phyloP scores from a whole-genome alignment of 177 flowering plant species.

The Telopea speciosissima region DNA sequence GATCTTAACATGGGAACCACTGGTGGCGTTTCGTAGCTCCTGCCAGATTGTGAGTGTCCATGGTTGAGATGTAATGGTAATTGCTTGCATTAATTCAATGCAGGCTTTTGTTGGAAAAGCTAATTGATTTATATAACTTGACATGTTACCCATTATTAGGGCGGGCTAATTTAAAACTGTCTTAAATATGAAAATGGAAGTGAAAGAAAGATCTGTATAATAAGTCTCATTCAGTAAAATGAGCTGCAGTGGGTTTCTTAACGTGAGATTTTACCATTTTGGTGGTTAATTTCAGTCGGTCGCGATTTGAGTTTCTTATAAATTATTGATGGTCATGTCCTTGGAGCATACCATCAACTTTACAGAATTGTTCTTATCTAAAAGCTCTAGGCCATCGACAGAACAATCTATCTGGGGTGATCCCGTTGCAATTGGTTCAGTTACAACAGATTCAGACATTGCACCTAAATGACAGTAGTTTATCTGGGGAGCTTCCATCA shows the following conservation, averaged over 20 bases:
- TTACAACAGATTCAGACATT: no score
- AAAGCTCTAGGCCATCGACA: slow-evolving; percentile 27
- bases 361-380: slow-evolving; percentile 29
- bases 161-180: not conserved
- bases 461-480: no score
- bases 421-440: slow-evolving; percentile 31
- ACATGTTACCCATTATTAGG: not conserved
- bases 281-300: no score
- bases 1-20: not conserved
- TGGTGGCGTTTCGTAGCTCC: not conserved
- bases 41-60: not conserved
- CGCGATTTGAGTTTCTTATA: no score
- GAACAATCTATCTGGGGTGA: slow-evolving; percentile 29
- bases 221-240: not conserved
- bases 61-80: not conserved
- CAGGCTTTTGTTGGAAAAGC: not conserved
- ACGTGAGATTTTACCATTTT: no score
- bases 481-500: no score
- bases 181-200: not conserved
- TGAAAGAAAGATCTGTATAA: not conserved
- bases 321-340: no score
- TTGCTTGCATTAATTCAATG: not conserved
- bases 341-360: slow-evolving; percentile 33
- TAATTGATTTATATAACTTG: not conserved
- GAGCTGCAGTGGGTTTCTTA: not conserved